Percentiles rank a stretch among this genome's conserved stretches.
phyloP scores from a whole-genome alignment of 768 basidiomycete species.

The Tricholoma bakamatsutake region DNA sequence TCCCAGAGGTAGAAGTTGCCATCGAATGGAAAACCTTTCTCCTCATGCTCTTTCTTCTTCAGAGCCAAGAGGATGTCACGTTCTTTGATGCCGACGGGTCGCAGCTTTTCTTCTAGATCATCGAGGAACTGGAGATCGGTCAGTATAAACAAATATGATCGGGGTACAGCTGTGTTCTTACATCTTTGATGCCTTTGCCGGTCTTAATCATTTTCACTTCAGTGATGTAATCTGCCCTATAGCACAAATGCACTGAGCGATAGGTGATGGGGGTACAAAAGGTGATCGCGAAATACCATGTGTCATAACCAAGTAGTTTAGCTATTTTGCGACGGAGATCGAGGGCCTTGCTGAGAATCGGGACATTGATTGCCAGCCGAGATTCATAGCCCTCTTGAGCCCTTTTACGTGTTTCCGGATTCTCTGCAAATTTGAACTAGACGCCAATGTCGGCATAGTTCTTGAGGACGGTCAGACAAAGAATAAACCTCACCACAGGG shows the following conservation, averaged over 20 bases:
- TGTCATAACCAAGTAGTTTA: constrained; percentile 62
- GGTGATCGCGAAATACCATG: constrained; percentile 37
- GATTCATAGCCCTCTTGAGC: constrained; percentile 67
- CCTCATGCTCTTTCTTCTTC: constrained; percentile 69
- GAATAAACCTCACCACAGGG: constrained; percentile 49
- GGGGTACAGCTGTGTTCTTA: constrained; percentile 14
- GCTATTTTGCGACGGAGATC: constrained; percentile 68
- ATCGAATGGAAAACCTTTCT: constrained; percentile 56
- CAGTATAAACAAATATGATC: background rate
- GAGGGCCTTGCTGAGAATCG: constrained; percentile 61
- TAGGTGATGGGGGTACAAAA: background rate
- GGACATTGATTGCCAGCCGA: constrained; percentile 64
- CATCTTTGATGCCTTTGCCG: constrained; percentile 53
- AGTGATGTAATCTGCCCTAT: constrained; percentile 72
- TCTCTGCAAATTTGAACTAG: constrained; percentile 77
- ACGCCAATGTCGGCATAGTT: background rate
- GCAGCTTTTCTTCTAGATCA: constrained; percentile 68
- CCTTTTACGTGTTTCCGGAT: constrained; percentile 58
- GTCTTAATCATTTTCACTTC: constrained; percentile 85
- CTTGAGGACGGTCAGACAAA: background rate
- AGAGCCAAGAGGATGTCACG: constrained; percentile 58
- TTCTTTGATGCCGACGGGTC: constrained; percentile 67
- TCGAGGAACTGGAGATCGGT: constrained; percentile 55
- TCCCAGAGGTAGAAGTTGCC: constrained; percentile 81
- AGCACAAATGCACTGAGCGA: background rate